Base-by-base conservation (phyloP, 345 rosid genomes). In the Corchorus capsularis region DNA sequence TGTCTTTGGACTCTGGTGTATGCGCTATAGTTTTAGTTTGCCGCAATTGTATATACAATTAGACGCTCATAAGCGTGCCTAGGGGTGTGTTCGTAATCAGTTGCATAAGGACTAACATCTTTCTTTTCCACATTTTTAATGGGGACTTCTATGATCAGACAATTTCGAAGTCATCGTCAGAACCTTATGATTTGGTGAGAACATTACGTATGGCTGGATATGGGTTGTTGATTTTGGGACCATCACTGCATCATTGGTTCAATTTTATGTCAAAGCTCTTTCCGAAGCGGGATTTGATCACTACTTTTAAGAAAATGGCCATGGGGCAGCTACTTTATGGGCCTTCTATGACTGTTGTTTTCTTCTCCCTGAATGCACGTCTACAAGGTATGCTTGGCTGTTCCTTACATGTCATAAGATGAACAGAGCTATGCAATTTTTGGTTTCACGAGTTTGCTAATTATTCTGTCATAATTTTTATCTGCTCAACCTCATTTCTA, bases 201-300 rank as follows among this genome's bases (percentile, higher is more conserved):
- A 91, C 94, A 62, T 81, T 74, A 13, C 89, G 99, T 43, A 91
- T 92, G 99, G 97, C 89, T 52, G 97, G 91, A 63, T 94, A 92
- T 79, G 99, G 97, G 57, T 22, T 90, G 82, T 10, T 90, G 70
- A 55, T 96, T 34, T 75, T 94, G 19, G 98, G 99, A 80, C 98
- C 98, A 34, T 78, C 95, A 0, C 85, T 96, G 78, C 97, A 94
- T 75, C 86, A 85, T 73, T 92, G 97, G 98, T 93, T 94, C 87
- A 92, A 88, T 75, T 81, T 91, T 64, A 76, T 96, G 86, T 92
- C 97, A 20, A 89, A 79, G 61, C 76, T 77, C 63, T 88, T 94
- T 71, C 98, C 99, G 0, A 90, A 91, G 82, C 84, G 82, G 74
- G 98, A 96, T 85, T 66, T 91, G 77, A 75, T 88, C 34, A 83